These are phyloP conservation scores for Discostella pseudostelligera DNA, from an alignment of 108 stramenopile genomes.

Conservation along the genomic window DNA sequence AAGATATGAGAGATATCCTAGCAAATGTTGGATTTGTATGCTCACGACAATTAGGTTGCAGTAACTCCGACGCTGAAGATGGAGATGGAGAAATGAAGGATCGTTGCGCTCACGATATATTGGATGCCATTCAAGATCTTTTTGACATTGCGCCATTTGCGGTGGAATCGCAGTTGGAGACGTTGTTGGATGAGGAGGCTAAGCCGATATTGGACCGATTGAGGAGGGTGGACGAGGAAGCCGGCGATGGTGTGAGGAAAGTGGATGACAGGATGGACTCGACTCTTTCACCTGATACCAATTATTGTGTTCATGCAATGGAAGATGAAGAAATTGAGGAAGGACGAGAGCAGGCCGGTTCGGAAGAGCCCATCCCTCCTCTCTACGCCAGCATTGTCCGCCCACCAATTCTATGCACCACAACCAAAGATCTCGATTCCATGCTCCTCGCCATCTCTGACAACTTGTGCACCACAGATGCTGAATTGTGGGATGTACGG, in stretches of 20 bases:
- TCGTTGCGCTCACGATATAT: slow-evolving; percentile 1
- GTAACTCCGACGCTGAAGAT: background rate
- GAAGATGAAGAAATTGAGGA: slow-evolving; percentile 15
- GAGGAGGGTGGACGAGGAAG: slow-evolving; percentile 3
- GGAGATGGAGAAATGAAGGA: background rate
- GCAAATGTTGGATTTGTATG: slow-evolving; percentile 18
- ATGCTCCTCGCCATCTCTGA: slow-evolving; percentile 23
- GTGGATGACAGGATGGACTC: background rate
- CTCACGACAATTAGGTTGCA: background rate
- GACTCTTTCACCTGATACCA: no score
- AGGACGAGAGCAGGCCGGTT: background rate
- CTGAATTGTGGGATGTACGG: slow-evolving; percentile 48
- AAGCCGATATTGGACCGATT: slow-evolving; percentile 21
- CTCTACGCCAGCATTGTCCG: slow-evolving; percentile 26
- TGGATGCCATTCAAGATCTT: slow-evolving; percentile 20
- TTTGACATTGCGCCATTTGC: slow-evolving; percentile 33
- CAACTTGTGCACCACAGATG: slow-evolving; percentile 21
- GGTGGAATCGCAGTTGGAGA: slow-evolving; percentile 40
- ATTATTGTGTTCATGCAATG: no score
- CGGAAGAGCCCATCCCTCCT: slow-evolving; percentile 24
- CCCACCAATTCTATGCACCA: slow-evolving; percentile 17
- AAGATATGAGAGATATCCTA: slow-evolving; percentile 38
- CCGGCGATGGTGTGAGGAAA: background rate
- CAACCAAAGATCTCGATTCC: slow-evolving; percentile 29
- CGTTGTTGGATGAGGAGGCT: slow-evolving; percentile 32